Evolutionary conservation across 2,329 filamentous ascomycete genomes (phyloP).

Genomic region (Grosmannia huntii): DNA sequence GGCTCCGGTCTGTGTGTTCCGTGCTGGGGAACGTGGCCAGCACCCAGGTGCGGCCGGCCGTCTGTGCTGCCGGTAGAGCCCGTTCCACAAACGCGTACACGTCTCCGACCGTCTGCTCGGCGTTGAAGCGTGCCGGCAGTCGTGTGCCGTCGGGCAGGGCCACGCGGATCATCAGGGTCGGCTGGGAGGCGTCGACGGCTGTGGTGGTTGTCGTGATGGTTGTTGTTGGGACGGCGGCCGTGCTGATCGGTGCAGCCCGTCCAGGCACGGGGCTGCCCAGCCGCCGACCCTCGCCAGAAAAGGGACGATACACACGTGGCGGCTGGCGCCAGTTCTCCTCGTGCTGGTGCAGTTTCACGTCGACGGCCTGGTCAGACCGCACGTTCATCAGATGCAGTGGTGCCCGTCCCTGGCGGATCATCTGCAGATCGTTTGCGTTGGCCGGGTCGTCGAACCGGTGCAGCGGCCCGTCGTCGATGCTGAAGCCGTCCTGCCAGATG

Average conservation of each 20-base stretch:
- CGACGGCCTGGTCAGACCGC: conserved; percentile 58
- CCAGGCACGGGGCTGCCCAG: conserved; percentile 56
- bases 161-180: conserved; percentile 59
- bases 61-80: conserved; percentile 43
- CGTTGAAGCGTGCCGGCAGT: conserved; percentile 71
- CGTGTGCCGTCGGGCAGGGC: conserved; percentile 68
- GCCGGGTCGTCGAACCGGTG: conserved; percentile 67
- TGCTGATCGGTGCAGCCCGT: conserved; percentile 8
- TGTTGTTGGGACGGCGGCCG: conserved; percentile 14
- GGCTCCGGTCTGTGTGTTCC: conserved; percentile 56
- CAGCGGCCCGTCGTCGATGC: conserved; percentile 68
- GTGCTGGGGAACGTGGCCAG: conserved; percentile 77
- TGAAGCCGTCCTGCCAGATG: conserved; percentile 76
- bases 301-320: conserved; percentile 66
- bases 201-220: conserved; percentile 9
- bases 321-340: conserved; percentile 60
- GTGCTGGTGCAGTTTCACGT: conserved; percentile 67
- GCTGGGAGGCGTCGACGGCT: conserved; percentile 50
- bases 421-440: conserved; percentile 57
- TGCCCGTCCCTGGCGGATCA: conserved; percentile 66
- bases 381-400: conserved; percentile 71
- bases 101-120: conserved; percentile 62
- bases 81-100: conserved; percentile 62
- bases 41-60: conserved; percentile 49
- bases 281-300: conserved; percentile 57